A percentile compares a stretch with the other conserved stretches of the same genome.
These are phyloP conservation scores for Colletotrichum echinochloae DNA, from an alignment of 2,329 filamentous ascomycete species.

Conservation along the genomic window DNA sequence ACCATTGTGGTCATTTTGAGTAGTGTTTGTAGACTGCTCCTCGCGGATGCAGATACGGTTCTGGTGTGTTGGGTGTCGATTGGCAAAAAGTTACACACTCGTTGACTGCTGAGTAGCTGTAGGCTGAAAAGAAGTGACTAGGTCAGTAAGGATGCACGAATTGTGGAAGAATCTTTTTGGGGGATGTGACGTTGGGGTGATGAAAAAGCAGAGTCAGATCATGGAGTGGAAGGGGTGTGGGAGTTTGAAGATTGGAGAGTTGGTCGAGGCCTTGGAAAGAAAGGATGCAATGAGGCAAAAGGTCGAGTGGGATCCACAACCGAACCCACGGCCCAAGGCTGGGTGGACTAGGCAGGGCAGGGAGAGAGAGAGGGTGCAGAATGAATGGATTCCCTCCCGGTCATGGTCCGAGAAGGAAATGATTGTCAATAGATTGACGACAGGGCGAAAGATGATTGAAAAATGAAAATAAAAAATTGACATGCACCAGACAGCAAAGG, in stretches of 20 bases:
- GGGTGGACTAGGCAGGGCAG: slow-evolving; percentile 28
- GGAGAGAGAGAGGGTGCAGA: slow-evolving; percentile 5
- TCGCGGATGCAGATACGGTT: slow-evolving; percentile 26
- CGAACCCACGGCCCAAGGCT: slow-evolving; percentile 26
- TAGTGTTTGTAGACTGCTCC: slow-evolving; percentile 38
- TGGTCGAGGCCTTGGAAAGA: slow-evolving; percentile 22
- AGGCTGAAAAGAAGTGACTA: neutral
- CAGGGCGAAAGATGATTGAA: neutral
- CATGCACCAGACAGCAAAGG: neutral
- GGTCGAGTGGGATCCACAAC: slow-evolving; percentile 21
- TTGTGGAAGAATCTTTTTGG: neutral
- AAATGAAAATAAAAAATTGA: too few species aligned
- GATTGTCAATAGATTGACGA: neutral
- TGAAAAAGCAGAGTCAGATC: slow-evolving; percentile 37
- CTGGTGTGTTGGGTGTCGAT: slow-evolving; percentile 7
- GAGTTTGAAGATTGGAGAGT: slow-evolving; percentile 38
- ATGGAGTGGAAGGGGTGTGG: slow-evolving; percentile 40
- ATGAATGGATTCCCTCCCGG: slow-evolving; percentile 9
- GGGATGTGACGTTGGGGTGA: slow-evolving; percentile 16
- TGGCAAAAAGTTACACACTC: neutral
- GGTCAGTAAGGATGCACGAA: slow-evolving; percentile 22
- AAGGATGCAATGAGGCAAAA: slow-evolving; percentile 32
- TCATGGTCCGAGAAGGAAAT: slow-evolving; percentile 3
- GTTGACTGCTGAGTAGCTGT: neutral
- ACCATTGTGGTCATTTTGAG: slow-evolving; percentile 66